Evolutionary conservation across 2,329 filamentous ascomycete species (phyloP), one percentile per base, ranked within the genome.

Genomic region (Aureobasidium subglaciale): DNA sequence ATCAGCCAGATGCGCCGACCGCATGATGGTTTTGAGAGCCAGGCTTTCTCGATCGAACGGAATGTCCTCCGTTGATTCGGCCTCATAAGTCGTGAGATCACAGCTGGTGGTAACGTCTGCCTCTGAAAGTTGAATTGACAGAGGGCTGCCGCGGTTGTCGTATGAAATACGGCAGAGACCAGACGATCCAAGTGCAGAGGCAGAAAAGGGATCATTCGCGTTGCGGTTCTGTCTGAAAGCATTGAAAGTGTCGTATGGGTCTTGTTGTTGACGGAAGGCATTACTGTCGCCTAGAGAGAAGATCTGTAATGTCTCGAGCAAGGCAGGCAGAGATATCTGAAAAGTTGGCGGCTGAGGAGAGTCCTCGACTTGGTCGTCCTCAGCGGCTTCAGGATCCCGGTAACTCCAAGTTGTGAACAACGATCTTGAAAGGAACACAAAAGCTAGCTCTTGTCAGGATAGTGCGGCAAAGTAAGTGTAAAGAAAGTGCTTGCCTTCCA

Each of bases 11-110:
- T 82, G 86, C 30, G 80, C 80, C 10, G 86, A 82, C 62, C 86
- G 87, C 87, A 96, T 96, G 67, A 99, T 97, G 58, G 96, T 90
- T 69, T 97, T 99, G 74, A 96, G 87, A 8, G 83, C 78, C 8
- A 97, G 77, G 52, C 85, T 81, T 49, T 90, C 82, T 29, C 90
- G 83, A 65, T 92, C 84, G 62, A 99, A 90, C 0, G 92, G 93
- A 42, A 99, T 97, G 50, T 91, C 86, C 50, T 91, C 86, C 46
- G 67, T 69, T 9, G 65, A 68, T 18, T 63, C 60, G 9, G 65
- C 64, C 48, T 65, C 63, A 71, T 96, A 99, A 0, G 93, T 97
- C 7, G 86, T 88, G 50, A 99, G 76, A 59, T 93, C 87, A 71
- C 91, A 96, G 8, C 87, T 95, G 0, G 91, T 96, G 56, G 86